phyloP scores from a whole-genome alignment of 164 flowering plant species.

The Akebia trifoliata region DNA sequence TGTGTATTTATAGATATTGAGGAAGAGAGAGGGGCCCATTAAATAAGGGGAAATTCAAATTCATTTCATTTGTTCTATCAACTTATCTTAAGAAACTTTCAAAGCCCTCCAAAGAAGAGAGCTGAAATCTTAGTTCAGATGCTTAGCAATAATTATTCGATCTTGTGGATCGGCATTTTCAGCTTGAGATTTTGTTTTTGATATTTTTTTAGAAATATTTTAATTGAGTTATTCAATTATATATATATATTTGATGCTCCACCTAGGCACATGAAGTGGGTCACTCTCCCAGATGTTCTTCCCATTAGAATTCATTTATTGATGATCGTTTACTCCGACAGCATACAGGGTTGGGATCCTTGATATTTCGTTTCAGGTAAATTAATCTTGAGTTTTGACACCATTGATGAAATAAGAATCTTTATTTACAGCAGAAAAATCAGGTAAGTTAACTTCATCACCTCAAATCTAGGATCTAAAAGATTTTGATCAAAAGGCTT shows the following conservation, averaged over 20 bases:
- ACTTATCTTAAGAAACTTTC: conserved; percentile 1
- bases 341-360: no score
- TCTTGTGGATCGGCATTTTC: neutral
- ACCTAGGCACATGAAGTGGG: no score
- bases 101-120: neutral
- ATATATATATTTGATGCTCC: no score
- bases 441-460: neutral
- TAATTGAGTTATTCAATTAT: no score
- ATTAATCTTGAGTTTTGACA: conserved; percentile 16
- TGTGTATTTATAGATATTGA: conserved; percentile 24
- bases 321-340: no score
- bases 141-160: conserved; percentile 2
- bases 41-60: neutral
- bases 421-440: neutral
- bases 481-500: conserved; percentile 18
- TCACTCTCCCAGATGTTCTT: no score
- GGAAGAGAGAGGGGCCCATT: neutral
- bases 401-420: conserved; percentile 10
- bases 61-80: neutral
- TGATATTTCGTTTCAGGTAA: neutral
- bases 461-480: conserved; percentile 33
- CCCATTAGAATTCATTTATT: no score
- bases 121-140: conserved; percentile 6
- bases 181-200: neutral
- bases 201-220: neutral